Percentiles rank a stretch among this genome's conserved stretches.
Evolutionary conservation across 441 rosid genomes (phyloP).

Genomic region (Croton laevigatus): DNA sequence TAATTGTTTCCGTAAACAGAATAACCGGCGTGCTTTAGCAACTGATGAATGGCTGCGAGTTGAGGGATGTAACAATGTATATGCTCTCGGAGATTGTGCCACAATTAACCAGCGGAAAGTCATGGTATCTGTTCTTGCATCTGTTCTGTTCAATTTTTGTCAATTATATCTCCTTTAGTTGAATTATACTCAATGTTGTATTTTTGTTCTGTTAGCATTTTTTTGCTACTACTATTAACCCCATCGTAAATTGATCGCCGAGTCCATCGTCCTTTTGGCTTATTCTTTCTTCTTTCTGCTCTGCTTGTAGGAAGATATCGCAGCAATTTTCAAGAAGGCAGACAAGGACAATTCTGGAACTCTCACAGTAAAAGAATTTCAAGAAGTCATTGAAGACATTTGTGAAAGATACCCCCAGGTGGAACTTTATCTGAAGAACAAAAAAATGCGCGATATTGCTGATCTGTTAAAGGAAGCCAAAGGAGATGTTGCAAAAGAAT

Average conservation of each 20-base stretch:
- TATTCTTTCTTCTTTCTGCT: background rate
- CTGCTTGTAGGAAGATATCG: conserved; percentile 68
- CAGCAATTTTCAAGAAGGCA: conserved; percentile 79
- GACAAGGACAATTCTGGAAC: conserved; percentile 94
- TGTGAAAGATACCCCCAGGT: conserved; percentile 93
- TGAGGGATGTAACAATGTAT: conserved; percentile 62
- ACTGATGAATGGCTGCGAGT: conserved; percentile 98
- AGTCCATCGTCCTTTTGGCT: background rate
- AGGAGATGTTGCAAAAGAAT: conserved; percentile 57
- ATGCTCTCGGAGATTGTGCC: conserved; percentile 98
- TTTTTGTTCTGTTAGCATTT: too few relatives aligned
- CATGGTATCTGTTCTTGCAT: conserved; percentile 50
- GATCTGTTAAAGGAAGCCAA: conserved; percentile 67
- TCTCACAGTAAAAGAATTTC: conserved; percentile 74
- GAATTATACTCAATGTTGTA: background rate
- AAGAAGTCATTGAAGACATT: conserved; percentile 73
- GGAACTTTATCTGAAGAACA: conserved; percentile 75
- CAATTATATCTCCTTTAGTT: background rate
- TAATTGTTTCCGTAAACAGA: conserved; percentile 32
- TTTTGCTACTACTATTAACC: background rate
- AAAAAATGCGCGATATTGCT: conserved; percentile 55
- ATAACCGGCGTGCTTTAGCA: conserved; percentile 84
- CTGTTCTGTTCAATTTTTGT: background rate
- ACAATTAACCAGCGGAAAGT: conserved; percentile 95
- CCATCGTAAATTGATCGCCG: background rate